Evolutionary conservation across 768 basidiomycete species (phyloP).

Genomic region (Tulasnella sp.): DNA sequence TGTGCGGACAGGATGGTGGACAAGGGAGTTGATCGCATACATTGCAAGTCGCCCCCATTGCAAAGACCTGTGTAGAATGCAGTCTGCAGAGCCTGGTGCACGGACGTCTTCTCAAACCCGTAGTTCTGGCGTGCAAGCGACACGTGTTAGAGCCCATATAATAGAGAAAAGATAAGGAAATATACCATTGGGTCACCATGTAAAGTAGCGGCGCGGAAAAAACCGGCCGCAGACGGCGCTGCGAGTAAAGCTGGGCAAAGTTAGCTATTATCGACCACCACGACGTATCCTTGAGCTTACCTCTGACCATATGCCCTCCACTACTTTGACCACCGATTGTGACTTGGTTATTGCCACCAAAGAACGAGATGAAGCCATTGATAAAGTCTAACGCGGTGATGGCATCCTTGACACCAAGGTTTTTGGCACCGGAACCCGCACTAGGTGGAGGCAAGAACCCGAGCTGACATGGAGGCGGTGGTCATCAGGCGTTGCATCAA

Average conservation of each 20-base stretch:
- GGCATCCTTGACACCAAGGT: slow-evolving; percentile 58
- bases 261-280: background rate
- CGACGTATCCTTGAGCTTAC: slow-evolving; percentile 19
- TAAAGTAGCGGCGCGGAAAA: slow-evolving; percentile 68
- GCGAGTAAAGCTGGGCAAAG: slow-evolving; percentile 37
- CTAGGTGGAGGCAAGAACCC: slow-evolving; percentile 53
- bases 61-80: slow-evolving; percentile 37
- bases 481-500: slow-evolving; percentile 3
- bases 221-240: slow-evolving; percentile 49
- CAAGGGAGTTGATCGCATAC: slow-evolving; percentile 42
- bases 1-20: slow-evolving; percentile 44
- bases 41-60: slow-evolving; percentile 31
- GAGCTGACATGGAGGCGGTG: slow-evolving; percentile 32
- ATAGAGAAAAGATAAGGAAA: background rate
- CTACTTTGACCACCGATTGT: slow-evolving; percentile 75
- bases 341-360: slow-evolving; percentile 59
- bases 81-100: slow-evolving; percentile 43
- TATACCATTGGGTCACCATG: slow-evolving; percentile 81
- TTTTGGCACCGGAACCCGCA: slow-evolving; percentile 40
- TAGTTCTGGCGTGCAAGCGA: slow-evolving; percentile 39
- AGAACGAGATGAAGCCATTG: slow-evolving; percentile 40
- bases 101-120: slow-evolving; percentile 47
- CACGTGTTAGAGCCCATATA: background rate
- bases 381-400: slow-evolving; percentile 55
- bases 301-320: slow-evolving; percentile 63